Base-by-base conservation (phyloP, 768 basidiomycete species). In the Clitopilus passeckerianus region DNA sequence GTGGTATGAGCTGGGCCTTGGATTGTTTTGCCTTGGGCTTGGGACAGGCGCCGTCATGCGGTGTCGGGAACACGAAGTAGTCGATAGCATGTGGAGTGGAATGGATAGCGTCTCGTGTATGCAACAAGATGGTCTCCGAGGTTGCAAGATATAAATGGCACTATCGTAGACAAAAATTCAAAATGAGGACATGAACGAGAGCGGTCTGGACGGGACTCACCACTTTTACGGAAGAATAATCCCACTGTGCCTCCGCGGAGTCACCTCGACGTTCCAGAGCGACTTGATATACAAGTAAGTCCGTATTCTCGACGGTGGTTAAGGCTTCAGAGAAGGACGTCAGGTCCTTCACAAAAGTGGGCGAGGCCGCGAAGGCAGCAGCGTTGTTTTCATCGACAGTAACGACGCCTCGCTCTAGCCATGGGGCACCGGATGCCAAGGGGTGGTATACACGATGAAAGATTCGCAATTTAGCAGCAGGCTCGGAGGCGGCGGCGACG, bases 11-110 rank as follows among this genome's bases (percentile, higher is more conserved):
- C 46, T 57, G 63, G 33, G 37, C 61, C 43, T 20, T 63, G 54
- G 53, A 58, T 54, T 52, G 57, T 59, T 24, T 60, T n/a, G 54
- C 55, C 59, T 67, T 66, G 57, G 66, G 62, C 56, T 69, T 67
- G 6, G 82, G 84, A 68, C 91, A 93, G 37, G 83, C 71, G 59
- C 89, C 90, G 66, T 89, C 80, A 67, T 80, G 83, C n/a, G 87
- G 82, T 44, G 85, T 75, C 33, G 90, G 85, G 34, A 79, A 79
- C 22, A 91, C 75, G 64, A 88, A 90, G 68, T 91, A 89, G 67
- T 91, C 86, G 57, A 92, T 66, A 50, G 86, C 82, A 68, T 82
- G 84, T n/a, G 87, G 86, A 57, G 70, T 69, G 50, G 75, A 72
- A 23, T 71, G 75, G 15, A 74, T 67, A 22, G 66, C 62, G 60